Evolutionary conservation across 129 eudicot species (phyloP).

Genomic region (Flaveria linearis): DNA sequence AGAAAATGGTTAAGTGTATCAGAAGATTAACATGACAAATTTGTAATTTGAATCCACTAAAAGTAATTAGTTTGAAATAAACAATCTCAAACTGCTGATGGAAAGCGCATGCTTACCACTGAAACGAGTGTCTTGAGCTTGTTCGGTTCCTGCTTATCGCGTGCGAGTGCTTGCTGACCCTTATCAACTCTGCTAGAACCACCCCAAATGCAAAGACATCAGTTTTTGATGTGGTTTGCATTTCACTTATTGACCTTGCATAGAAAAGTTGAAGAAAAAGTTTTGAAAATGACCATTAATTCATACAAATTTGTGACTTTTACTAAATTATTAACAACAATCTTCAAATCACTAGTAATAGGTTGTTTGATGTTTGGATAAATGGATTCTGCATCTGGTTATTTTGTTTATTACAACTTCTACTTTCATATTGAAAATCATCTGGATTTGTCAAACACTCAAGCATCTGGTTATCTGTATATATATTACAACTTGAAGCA

Average conservation of each 20-base stretch:
- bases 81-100: neutral
- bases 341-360: neutral
- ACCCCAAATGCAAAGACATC: slow-evolving; percentile 52
- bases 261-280: slow-evolving; percentile 5
- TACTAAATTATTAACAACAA: neutral
- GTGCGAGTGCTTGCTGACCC: slow-evolving; percentile 47
- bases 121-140: slow-evolving; percentile 42
- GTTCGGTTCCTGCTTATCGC: slow-evolving; percentile 38
- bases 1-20: neutral
- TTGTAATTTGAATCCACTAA: neutral
- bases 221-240: slow-evolving; percentile 47
- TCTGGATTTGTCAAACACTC: too few relatives aligned
- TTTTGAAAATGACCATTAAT: slow-evolving; percentile 3
- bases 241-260: slow-evolving; percentile 41
- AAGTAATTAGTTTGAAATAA: neutral
- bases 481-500: neutral
- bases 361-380: neutral
- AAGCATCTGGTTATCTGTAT: too few relatives aligned
- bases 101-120: slow-evolving; percentile 26
- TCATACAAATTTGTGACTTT: neutral
- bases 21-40: neutral
- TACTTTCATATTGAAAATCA: too few relatives aligned
- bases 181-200: slow-evolving; percentile 45
- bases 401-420: neutral
- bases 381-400: neutral